These are phyloP conservation scores for Penstemon newberryi DNA, from an alignment of 257 asterid genomes.

Conservation along the genomic window DNA sequence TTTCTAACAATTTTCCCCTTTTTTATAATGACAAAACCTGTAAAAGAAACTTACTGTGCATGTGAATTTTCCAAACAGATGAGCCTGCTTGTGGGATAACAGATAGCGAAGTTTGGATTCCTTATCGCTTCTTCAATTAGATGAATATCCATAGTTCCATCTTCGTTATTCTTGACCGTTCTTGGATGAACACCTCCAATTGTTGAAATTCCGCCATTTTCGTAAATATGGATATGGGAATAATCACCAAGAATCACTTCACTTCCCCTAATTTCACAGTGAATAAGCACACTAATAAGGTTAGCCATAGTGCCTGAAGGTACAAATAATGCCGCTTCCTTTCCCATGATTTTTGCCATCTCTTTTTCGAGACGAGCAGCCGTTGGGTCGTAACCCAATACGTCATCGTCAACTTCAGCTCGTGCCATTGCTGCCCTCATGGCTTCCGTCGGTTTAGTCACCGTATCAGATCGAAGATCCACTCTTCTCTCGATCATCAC, in stretches of 20 bases:
- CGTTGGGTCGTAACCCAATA: slow-evolving; percentile 83
- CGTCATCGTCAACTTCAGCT: slow-evolving; percentile 98
- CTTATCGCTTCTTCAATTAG: slow-evolving; percentile 85
- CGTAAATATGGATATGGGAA: slow-evolving; percentile 87
- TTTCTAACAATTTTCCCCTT: no score
- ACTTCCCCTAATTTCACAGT: slow-evolving; percentile 92
- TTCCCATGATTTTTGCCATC: slow-evolving; percentile 80
- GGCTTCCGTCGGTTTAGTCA: slow-evolving; percentile 86
- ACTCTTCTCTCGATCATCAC: slow-evolving; percentile 56
- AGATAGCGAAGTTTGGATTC: slow-evolving; percentile 73
- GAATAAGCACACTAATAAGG: slow-evolving; percentile 83
- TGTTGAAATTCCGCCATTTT: slow-evolving; percentile 98
- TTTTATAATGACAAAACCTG: no score
- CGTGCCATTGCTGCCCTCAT: slow-evolving; percentile 92
- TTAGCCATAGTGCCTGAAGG: slow-evolving; percentile 99
- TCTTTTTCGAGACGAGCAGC: slow-evolving; percentile 76
- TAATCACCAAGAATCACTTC: slow-evolving; percentile 89
- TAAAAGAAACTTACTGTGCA: slow-evolving; percentile 67
- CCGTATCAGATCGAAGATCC: slow-evolving; percentile 97
- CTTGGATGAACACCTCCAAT: slow-evolving; percentile 97
- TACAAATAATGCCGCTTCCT: slow-evolving; percentile 84
- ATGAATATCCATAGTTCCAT: slow-evolving; percentile 90
- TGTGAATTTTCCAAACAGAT: slow-evolving; percentile 97
- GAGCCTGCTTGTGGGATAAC: slow-evolving; percentile 87
- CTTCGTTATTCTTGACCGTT: slow-evolving; percentile 81